Evolutionary conservation across 495 filamentous ascomycete genomes (phyloP), one percentile per base, ranked within the genome.

Genomic region (Neurospora tetrasperma): DNA sequence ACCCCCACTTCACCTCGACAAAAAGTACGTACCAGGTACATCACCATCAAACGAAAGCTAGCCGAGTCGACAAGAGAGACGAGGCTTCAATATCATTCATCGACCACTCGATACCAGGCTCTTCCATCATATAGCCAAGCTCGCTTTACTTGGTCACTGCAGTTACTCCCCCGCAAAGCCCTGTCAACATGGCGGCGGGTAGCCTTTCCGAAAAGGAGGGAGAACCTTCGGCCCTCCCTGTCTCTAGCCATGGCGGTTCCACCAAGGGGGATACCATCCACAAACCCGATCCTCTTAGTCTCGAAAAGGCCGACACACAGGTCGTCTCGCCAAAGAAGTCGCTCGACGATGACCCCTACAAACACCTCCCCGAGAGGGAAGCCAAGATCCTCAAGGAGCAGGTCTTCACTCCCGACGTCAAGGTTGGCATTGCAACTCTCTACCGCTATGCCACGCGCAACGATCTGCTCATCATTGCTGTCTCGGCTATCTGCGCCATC

Each of bases 401-500:
- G 80, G 83, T 97, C 70, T 85, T 91, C 54, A 89, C 90, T 0
- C 90, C 89, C 18, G 83, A 85, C 5, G 86, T 90, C 59, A 89
- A 89, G 74, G 84, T 92, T 31, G 90, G 87, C 8, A 89, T 89
- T 75, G 84, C 86, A 71, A 89, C 85, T 0, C 84, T 97, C 35
- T 97, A 90, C 78, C 89, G 93, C 42, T 98, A 94, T 85, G 89
- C 94, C 14, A 92, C 92, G 3, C 86, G 78, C 31, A 88, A 88
- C 73, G 94, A 98, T 81, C 73, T 91, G 4, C 72, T 94, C 69
- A 91, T 98, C 77, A 88, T 97, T 62, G 75, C 82, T 23, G 83
- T 93, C 71, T 88, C 89, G 73, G 78, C 83, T 14, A 76, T 97
- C 46, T 89, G 87, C 72, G 87, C 93, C 73, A 93, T 96, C 76